Percentiles rank a stretch among this genome's conserved stretches.
Evolutionary conservation across 2,329 filamentous ascomycete genomes (phyloP).

Genomic region (Plectosphaerella cucumerina): DNA sequence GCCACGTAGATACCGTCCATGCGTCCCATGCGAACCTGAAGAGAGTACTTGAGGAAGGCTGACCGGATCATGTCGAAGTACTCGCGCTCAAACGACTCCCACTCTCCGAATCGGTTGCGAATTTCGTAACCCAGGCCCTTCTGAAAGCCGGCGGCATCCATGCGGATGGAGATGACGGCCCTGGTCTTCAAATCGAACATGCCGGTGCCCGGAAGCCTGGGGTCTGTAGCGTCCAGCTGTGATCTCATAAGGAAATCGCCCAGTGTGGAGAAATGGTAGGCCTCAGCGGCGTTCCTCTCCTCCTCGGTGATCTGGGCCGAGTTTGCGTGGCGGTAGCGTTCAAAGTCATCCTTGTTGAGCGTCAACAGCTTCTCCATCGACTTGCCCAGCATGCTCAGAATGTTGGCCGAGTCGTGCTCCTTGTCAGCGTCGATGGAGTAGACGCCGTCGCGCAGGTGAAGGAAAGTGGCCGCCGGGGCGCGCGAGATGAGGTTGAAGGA

Average conservation of each 20-base stretch:
- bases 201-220: conserved; percentile 80
- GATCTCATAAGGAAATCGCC: conserved; percentile 92
- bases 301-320: conserved; percentile 67
- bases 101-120: conserved; percentile 67
- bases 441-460: conserved; percentile 75
- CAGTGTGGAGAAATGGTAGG: conserved; percentile 82
- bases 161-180: conserved; percentile 85
- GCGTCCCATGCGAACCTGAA: conserved; percentile 93
- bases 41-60: conserved; percentile 92
- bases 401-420: conserved; percentile 76
- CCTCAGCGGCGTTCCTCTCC: conserved; percentile 67
- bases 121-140: conserved; percentile 86
- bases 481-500: conserved; percentile 70
- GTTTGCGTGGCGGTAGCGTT: conserved; percentile 71
- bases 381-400: conserved; percentile 88
- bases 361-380: conserved; percentile 97
- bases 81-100: conserved; percentile 90
- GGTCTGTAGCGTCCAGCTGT: conserved; percentile 86
- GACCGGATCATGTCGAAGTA: conserved; percentile 96
- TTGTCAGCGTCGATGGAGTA: conserved; percentile 98
- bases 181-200: conserved; percentile 97
- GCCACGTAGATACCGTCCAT: conserved; percentile 99
- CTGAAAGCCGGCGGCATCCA: conserved; percentile 71
- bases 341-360: conserved; percentile 74
- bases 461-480: conserved; percentile 74